Evolutionary conservation across 768 basidiomycete species (phyloP), one percentile per base, ranked within the genome.

Genomic region (Mycena floridula): DNA sequence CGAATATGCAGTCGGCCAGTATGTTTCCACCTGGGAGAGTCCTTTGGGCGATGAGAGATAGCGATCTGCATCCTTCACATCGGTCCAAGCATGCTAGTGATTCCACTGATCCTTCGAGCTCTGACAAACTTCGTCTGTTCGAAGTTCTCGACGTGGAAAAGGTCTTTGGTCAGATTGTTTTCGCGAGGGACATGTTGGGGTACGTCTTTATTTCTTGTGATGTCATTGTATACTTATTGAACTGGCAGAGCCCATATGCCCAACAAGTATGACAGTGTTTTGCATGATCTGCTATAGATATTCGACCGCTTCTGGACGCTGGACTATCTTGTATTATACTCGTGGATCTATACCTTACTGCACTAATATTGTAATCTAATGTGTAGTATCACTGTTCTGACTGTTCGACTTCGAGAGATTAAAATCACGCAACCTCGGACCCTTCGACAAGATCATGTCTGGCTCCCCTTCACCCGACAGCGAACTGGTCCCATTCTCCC

Each of bases 161-260:
- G 52, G 84, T 87, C 37, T 92, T 90, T 57, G 74, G 72, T 13
- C 87, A 91, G 61, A 78, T 91, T 45, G 76, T 89, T 5, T 91
- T 91, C 63, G 79, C 87, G 25, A 72, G 72, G 59, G 83, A 87
- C 57, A 91, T 92, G 89, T 67, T 92, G 48, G 82, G 79, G 85
- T 83, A 50, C 26, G 75, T 65, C 8, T 12, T 21, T 16, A 49
- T 49, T 40, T 32, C 35, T 23, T 35, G n/a, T 8, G 30, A 16
- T 15, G 27, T 13, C 30, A 15, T 26, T 12, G 20, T 20, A 12
- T 16, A 18, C 13, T 22, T 11, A 50, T 27, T 43, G 25, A 43
- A 16, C 3, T 23, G 42, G 30, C 12, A 84, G 82, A 54, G 78
- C 86, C 8, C 87, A 89, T 58, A 64, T 89, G 64, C 86, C 89